Percentiles rank a stretch among this genome's conserved stretches.
phyloP scores from a whole-genome alignment of 768 basidiomycete genomes.

The Aureoboletus auriporus region DNA sequence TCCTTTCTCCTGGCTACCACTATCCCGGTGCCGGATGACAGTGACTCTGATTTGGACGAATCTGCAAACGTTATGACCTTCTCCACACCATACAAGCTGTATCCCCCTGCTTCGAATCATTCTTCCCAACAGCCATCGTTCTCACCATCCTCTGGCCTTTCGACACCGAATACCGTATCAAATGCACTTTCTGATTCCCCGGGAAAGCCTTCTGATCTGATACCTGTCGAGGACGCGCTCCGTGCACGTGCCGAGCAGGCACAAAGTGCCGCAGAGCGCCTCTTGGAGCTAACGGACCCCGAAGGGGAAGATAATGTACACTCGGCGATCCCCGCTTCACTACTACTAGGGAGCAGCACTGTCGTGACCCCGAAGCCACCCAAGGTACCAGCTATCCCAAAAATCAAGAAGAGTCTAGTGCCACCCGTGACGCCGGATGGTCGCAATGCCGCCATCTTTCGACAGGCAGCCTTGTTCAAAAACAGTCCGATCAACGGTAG shows the following conservation, averaged over 20 bases:
- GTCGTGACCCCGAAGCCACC: slow-evolving; percentile 35
- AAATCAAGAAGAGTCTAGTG: slow-evolving; percentile 25
- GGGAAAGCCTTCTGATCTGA: slow-evolving; percentile 38
- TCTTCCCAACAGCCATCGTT: slow-evolving; percentile 44
- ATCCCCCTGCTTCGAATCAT: slow-evolving; percentile 37
- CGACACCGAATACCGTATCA: slow-evolving; percentile 47
- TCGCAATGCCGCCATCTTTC: slow-evolving; percentile 55
- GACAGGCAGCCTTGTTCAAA: slow-evolving; percentile 73
- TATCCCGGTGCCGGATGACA: slow-evolving; percentile 74
- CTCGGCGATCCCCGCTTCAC: slow-evolving; percentile 51
- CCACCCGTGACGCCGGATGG: slow-evolving; percentile 65
- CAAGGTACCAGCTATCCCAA: slow-evolving; percentile 35
- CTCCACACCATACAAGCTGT: slow-evolving; percentile 58
- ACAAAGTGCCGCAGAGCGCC: slow-evolving; percentile 84
- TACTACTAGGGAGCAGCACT: slow-evolving; percentile 43
- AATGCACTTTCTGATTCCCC: slow-evolving; percentile 59
- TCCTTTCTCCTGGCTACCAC: slow-evolving; percentile 66
- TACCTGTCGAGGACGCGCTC: slow-evolving; percentile 78
- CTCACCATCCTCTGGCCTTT: slow-evolving; percentile 51
- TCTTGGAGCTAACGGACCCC: slow-evolving; percentile 82
- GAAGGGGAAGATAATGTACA: slow-evolving; percentile 57
- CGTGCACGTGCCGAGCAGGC: slow-evolving; percentile 89
- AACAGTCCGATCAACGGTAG: slow-evolving; percentile 70
- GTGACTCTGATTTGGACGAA: slow-evolving; percentile 60
- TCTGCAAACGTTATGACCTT: slow-evolving; percentile 68